A percentile compares a stretch with the other conserved stretches of the same genome.
Conservation (phyloP, 345 rosid genomes). For the Gossypium raimondii region DNA sequence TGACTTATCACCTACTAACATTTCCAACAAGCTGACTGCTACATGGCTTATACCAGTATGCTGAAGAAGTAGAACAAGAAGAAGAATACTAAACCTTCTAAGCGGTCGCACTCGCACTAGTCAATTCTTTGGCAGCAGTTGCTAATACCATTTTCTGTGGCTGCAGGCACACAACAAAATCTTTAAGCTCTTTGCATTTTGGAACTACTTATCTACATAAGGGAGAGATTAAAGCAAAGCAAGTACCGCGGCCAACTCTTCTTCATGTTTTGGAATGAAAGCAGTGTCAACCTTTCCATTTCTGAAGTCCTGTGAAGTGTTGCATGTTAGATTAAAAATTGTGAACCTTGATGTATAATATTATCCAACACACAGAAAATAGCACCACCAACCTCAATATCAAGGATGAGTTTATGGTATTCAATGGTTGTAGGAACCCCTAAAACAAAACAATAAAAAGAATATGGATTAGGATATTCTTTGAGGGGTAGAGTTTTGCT, state of each 20-base stretch:
- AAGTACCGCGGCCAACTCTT: conserved; percentile 70
- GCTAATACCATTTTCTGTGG: conserved; percentile 39
- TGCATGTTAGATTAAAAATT: conserved; percentile 4
- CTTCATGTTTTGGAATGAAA: conserved; percentile 90
- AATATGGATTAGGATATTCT: background rate
- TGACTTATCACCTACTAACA: background rate
- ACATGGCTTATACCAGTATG: background rate
- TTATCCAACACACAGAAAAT: background rate
- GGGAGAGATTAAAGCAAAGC: background rate
- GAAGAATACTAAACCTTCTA: conserved; percentile 14
- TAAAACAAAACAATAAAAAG: conserved; percentile 25
- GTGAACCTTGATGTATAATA: background rate
- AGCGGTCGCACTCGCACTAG: conserved; percentile 28
- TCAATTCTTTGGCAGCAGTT: conserved; percentile 31
- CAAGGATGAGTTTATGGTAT: conserved; percentile 96
- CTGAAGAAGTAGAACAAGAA: background rate
- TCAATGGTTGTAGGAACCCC: conserved; percentile 97
- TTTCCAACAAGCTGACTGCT: background rate
- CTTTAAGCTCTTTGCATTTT: background rate
- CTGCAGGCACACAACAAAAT: conserved; percentile 27
- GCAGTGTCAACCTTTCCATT: conserved; percentile 98
- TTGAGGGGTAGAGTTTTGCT: background rate
- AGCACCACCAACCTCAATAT: conserved; percentile 61
- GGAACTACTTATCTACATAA: background rate
- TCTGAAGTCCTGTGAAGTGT: conserved; percentile 71